Percentiles rank a stretch among this genome's conserved stretches.
Conservation (phyloP, 164 flowering plant genomes). For the Amborella trichopoda region DNA sequence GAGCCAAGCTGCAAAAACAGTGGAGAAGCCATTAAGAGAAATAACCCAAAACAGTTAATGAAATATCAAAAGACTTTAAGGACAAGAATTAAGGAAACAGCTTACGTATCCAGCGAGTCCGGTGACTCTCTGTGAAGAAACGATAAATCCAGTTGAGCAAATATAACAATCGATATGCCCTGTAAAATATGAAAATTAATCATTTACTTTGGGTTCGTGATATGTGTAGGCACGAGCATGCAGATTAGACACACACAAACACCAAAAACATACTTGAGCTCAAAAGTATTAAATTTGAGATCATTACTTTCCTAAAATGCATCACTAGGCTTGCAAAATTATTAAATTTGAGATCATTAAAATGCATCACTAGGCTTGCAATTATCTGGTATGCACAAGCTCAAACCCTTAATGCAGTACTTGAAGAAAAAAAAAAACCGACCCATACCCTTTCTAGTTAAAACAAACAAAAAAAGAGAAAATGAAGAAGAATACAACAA, state of each 20-base stretch:
- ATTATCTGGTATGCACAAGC: too few species aligned
- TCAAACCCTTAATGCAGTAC: too few species aligned
- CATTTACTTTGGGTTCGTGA: too few species aligned
- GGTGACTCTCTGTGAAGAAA: constrained; percentile 26
- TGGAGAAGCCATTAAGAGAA: not conserved
- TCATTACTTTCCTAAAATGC: not conserved
- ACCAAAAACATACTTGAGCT: not conserved
- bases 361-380: too few species aligned
- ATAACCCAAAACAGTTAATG: not conserved
- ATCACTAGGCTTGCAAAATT: not conserved
- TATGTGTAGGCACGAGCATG: not conserved
- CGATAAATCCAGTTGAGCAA: constrained; percentile 52
- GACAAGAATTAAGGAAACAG: not conserved
- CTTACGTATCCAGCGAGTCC: constrained; percentile 48
- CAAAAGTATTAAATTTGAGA: not conserved
- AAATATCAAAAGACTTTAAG: not conserved
- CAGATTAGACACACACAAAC: not conserved
- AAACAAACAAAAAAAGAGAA: too few species aligned
- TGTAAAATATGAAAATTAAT: too few species aligned
- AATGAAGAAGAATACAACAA: too few species aligned
- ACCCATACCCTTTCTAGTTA: too few species aligned
- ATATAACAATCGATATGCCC: constrained; percentile 51
- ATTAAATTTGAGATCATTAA: not conserved
- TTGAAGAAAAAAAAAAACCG: too few species aligned
- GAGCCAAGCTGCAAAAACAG: constrained; percentile 37